Percentiles rank a stretch among this genome's conserved stretches.
Evolutionary conservation across 106 monocot genomes (phyloP).

Genomic region (Allium sativum): DNA sequence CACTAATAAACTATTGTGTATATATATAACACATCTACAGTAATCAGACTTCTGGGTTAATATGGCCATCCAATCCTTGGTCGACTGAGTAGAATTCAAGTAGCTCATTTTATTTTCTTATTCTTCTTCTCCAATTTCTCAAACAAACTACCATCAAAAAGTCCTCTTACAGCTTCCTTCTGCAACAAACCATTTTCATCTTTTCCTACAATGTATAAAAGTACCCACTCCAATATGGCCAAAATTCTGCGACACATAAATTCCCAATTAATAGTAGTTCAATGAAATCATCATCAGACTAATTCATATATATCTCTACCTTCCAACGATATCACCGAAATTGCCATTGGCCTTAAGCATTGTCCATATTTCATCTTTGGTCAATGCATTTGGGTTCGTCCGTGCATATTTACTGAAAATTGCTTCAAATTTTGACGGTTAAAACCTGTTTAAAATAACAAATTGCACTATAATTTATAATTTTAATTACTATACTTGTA

Average conservation of each 20-base stretch:
- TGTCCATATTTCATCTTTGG: constrained; percentile 9
- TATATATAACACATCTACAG: too few species aligned
- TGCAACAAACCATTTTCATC: constrained; percentile 23
- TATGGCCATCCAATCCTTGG: background rate
- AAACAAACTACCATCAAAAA: constrained; percentile 33
- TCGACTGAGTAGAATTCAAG: background rate
- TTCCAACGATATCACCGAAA: constrained; percentile 18
- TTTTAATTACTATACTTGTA: too few species aligned
- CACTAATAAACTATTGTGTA: too few species aligned
- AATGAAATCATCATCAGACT: background rate
- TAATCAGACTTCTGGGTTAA: too few species aligned
- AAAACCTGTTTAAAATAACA: constrained; percentile 16
- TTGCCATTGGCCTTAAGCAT: constrained; percentile 30
- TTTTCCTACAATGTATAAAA: constrained; percentile 17
- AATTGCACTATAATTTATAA: background rate
- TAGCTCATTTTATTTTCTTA: too few species aligned
- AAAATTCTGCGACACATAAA: background rate
- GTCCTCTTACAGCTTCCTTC: constrained; percentile 13
- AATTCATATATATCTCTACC: constrained; percentile 12
- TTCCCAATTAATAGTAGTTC: background rate
- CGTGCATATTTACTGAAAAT: constrained; percentile 31
- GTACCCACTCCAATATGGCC: constrained; percentile 6
- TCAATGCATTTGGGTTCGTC: constrained; percentile 21
- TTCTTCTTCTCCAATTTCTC: constrained; percentile 14
- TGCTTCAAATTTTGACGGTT: constrained; percentile 29